Conservation (phyloP, 73 alveolate genomes). For the Tetrahymena elliotti region DNA sequence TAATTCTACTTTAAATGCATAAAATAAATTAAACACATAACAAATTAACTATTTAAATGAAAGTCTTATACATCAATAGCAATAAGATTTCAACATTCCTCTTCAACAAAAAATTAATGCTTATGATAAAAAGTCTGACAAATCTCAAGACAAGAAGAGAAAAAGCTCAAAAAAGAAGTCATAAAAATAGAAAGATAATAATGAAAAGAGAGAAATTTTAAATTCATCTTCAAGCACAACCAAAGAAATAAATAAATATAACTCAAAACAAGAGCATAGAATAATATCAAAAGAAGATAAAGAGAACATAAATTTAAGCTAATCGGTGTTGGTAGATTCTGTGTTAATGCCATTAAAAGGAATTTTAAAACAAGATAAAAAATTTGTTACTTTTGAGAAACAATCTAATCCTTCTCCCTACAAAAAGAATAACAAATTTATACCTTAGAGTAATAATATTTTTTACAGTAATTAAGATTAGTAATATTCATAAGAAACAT, state of each 20-base stretch:
- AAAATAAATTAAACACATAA: neutral
- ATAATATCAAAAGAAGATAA: neutral
- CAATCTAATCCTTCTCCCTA: neutral
- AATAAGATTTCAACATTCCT: too few species aligned
- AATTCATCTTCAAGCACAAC: too few species aligned
- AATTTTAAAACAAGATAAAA: neutral
- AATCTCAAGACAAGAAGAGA: neutral
- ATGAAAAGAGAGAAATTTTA: neutral
- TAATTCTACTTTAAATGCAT: neutral
- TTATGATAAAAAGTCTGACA: neutral
- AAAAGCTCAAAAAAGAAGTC: neutral
- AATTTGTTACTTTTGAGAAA: neutral
- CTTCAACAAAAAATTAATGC: too few species aligned
- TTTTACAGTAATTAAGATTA: neutral
- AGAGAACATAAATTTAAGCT: neutral
- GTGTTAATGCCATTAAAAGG: neutral
- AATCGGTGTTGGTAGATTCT: neutral
- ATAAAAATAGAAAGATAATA: neutral
- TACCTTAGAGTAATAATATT: neutral
- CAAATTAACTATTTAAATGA: neutral
- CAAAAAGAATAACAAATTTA: neutral
- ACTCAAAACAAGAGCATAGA: neutral
- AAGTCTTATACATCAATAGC: neutral
- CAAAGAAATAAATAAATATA: neutral
- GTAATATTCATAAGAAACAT: neutral